These are phyloP conservation scores for Candida coleopterorum DNA, from an alignment of 805 yeast genomes.

Conservation along the genomic window DNA sequence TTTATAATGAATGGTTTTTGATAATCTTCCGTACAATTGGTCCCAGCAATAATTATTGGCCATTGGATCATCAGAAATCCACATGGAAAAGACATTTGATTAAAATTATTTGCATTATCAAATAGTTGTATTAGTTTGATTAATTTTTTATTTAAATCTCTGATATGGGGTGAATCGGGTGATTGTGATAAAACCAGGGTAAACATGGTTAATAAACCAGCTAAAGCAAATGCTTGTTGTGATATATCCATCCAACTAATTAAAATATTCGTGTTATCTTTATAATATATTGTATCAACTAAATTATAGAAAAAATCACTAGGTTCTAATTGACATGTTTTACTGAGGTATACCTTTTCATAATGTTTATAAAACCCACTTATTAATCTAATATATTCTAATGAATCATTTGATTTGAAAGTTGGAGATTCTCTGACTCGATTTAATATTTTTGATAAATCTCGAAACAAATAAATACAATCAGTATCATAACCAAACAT, in stretches of 20 bases:
- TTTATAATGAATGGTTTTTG: slow-evolving; percentile 31
- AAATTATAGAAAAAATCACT: slow-evolving; percentile 5
- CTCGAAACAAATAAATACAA: slow-evolving; percentile 31
- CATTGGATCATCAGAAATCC: slow-evolving; percentile 45
- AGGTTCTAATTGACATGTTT: slow-evolving; percentile 3
- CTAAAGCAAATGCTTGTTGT: slow-evolving; percentile 42
- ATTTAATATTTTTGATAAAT: slow-evolving; percentile 35
- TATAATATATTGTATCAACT: slow-evolving; percentile 7
- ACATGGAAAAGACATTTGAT: slow-evolving; percentile 7
- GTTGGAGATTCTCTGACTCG: slow-evolving; percentile 15
- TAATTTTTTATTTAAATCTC: slow-evolving; percentile 10
- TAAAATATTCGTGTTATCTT: slow-evolving; percentile 1
- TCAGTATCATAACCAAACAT: slow-evolving; percentile 46
- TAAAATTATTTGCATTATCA: slow-evolving; percentile 4
- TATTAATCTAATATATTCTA: slow-evolving; percentile 9
- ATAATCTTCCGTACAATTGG: slow-evolving; percentile 32
- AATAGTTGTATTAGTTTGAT: slow-evolving; percentile 8
- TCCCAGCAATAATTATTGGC: slow-evolving; percentile 50
- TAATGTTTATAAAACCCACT: slow-evolving; percentile 10
- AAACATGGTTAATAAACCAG: slow-evolving; percentile 27
- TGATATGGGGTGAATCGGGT: slow-evolving; percentile 33
- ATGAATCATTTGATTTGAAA: slow-evolving; percentile 9
- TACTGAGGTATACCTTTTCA: slow-evolving; percentile 6
- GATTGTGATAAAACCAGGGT: slow-evolving; percentile 31
- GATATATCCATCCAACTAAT: slow-evolving; percentile 50